phyloP scores from a whole-genome alignment of 345 rosid genomes.

The Ceriops zippeliana region DNA sequence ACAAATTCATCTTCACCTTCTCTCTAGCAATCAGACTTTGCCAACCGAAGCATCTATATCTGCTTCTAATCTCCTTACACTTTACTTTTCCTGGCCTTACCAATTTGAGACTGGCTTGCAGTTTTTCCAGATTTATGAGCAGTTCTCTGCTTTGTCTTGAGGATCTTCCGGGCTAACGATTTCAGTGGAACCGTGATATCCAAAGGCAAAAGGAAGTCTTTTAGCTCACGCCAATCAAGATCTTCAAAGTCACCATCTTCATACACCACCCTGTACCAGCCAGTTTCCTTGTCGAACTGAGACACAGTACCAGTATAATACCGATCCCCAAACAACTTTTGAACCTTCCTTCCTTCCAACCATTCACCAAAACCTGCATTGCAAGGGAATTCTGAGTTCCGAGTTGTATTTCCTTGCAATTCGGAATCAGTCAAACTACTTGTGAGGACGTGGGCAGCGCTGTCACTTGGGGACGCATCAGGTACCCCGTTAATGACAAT shows the following conservation, averaged over 20 bases:
- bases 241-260: slow-evolving; percentile 90
- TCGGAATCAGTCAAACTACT: slow-evolving; percentile 20
- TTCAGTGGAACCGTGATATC: slow-evolving; percentile 65
- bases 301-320: slow-evolving; percentile 54
- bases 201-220: slow-evolving; percentile 60
- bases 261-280: slow-evolving; percentile 80
- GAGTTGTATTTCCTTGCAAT: slow-evolving; percentile 9
- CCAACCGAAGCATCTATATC: neutral
- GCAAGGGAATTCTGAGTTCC: slow-evolving; percentile 9
- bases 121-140: slow-evolving; percentile 10
- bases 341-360: slow-evolving; percentile 79
- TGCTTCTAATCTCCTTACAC: neutral
- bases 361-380: slow-evolving; percentile 61
- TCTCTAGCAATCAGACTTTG: neutral
- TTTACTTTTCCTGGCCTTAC: slow-evolving; percentile 10
- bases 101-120: neutral
- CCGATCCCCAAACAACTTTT: slow-evolving; percentile 46
- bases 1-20: neutral
- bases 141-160: slow-evolving; percentile 39
- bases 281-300: slow-evolving; percentile 58
- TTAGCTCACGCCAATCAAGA: slow-evolving; percentile 71
- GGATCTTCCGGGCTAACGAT: slow-evolving; percentile 47
- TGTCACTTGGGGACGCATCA: slow-evolving; percentile 24
- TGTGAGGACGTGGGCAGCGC: slow-evolving; percentile 3
- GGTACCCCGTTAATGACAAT: slow-evolving; percentile 76